A percentile compares a stretch with the other conserved stretches of the same genome.
phyloP scores from a whole-genome alignment of 164 flowering plant genomes.

The Macadamia tetraphylla region DNA sequence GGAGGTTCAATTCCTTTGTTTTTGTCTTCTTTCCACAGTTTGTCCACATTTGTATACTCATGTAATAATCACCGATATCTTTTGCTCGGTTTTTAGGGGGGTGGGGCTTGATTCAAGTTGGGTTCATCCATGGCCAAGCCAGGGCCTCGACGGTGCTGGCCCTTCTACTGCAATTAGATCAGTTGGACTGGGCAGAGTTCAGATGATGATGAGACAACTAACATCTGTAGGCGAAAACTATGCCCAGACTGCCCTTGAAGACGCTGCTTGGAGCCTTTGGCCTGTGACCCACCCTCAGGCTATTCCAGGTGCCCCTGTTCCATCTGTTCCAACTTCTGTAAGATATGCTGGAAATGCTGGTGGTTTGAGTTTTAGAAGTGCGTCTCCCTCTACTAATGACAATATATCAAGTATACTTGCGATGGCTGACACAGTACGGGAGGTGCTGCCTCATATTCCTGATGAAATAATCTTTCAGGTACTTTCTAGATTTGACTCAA shows the following conservation, averaged over 20 bases:
- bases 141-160: slow-evolving; percentile 83
- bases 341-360: slow-evolving; percentile 36
- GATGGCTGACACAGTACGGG: slow-evolving; percentile 91
- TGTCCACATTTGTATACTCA: neutral
- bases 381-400: slow-evolving; percentile 40
- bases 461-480: slow-evolving; percentile 93
- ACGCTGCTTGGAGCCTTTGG: slow-evolving; percentile 85
- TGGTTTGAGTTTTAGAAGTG: slow-evolving; percentile 50
- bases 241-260: slow-evolving; percentile 83
- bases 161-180: slow-evolving; percentile 68
- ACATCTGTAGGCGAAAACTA: slow-evolving; percentile 96
- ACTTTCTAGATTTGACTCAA: neutral
- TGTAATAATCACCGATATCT: neutral
- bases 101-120: slow-evolving; percentile 59
- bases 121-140: slow-evolving; percentile 59
- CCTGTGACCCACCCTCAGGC: slow-evolving; percentile 61
- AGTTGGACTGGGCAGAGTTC: slow-evolving; percentile 78
- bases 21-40: neutral
- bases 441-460: slow-evolving; percentile 90
- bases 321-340: slow-evolving; percentile 33
- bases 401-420: slow-evolving; percentile 63
- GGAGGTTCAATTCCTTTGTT: slow-evolving; percentile 55
- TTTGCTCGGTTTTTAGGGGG: slow-evolving; percentile 30
- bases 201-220: slow-evolving; percentile 98
- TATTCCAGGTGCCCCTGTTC: slow-evolving; percentile 40